Conservation (phyloP, 2,329 filamentous ascomycete species). For the Fusarium neocosmosporiellum region DNA sequence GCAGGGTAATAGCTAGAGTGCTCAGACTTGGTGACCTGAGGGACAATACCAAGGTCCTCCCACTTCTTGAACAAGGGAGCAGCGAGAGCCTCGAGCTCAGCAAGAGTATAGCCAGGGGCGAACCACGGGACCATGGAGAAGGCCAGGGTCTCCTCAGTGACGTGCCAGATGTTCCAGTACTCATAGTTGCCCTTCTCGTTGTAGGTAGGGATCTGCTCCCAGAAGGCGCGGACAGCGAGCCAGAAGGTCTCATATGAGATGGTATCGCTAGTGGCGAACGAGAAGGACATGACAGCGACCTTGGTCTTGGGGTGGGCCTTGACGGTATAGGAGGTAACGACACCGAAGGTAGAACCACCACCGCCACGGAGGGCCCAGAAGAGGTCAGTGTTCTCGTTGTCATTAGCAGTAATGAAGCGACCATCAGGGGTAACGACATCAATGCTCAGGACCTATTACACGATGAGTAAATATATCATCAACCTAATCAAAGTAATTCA, state of each 20-base stretch:
- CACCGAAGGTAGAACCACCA: conserved; percentile 51
- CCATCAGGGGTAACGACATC: conserved; percentile 5
- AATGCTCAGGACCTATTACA: conserved; percentile 28
- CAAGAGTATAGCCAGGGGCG: conserved; percentile 32
- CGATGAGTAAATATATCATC: background rate
- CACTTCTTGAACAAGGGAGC: conserved; percentile 28
- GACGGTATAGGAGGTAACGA: conserved; percentile 47
- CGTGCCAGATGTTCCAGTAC: conserved; percentile 35
- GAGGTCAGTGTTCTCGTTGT: conserved; percentile 39
- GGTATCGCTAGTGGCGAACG: conserved; percentile 26
- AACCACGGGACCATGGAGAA: conserved; percentile 40
- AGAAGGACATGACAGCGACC: conserved; percentile 33
- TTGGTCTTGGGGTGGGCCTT: conserved; percentile 52
- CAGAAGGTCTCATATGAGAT: conserved; percentile 31
- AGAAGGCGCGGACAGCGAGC: conserved; percentile 29
- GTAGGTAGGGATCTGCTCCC: conserved; percentile 25
- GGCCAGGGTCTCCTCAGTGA: conserved; percentile 10
- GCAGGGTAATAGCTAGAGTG: conserved; percentile 32
- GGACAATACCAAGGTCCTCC: conserved; percentile 25
- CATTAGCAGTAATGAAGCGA: conserved; percentile 28
- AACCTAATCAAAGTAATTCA: background rate
- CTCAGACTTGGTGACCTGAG: conserved; percentile 22
- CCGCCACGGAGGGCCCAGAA: conserved; percentile 56
- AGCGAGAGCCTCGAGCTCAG: conserved; percentile 21
- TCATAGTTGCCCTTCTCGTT: conserved; percentile 37